Evolutionary conservation across 257 asterid species (phyloP), one percentile per base, ranked within the genome.

Genomic region (Capsicum baccatum): DNA sequence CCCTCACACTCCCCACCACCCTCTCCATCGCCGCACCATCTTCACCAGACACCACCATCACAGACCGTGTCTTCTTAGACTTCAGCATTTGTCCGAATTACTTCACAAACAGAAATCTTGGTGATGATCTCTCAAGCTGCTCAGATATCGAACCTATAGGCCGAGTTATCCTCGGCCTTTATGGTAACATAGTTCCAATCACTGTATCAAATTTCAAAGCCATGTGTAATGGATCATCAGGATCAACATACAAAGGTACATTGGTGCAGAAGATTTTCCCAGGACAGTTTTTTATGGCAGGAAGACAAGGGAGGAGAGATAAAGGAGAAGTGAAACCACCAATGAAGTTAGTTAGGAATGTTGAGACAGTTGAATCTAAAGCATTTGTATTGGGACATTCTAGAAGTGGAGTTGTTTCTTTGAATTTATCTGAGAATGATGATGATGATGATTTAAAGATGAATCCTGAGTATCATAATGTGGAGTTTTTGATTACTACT

Each of bases 401-500:
- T n/a, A 89, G 93, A 87, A 85, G 93, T 10, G 99, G 97, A 3
- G 84, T 94, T 12, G 86, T 95, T 81, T 95, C 99, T 3, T 78
- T 94, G 87, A 92, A 97, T 86, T 88, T 95, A 87, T 90, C 97
- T 1, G 98, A 95, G 89, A 95, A 95, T 78, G 99, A 94, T 35
- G 98, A 95, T 6, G 97, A 93, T 8, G 97, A 94, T 62, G 93
- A 91, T 39, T 9, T 94, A 83, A 94, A 92, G 94, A 86, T 95
- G 63, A 86, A 87, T 83, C 92, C 97, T 0, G 79, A 92, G 84
- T 95, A 95, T 84, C 98, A 91, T 69, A 95, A 95, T 84, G 99
- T 95, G 3, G 99, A 95, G 87, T 95, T 95, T 91, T 90, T 95
- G 95, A 87, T 94, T 83, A 95, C 99, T 7, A 93, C 98, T 9